Base-by-base conservation (phyloP, 805 yeast genomes). In the Spathaspora sp. region DNA sequence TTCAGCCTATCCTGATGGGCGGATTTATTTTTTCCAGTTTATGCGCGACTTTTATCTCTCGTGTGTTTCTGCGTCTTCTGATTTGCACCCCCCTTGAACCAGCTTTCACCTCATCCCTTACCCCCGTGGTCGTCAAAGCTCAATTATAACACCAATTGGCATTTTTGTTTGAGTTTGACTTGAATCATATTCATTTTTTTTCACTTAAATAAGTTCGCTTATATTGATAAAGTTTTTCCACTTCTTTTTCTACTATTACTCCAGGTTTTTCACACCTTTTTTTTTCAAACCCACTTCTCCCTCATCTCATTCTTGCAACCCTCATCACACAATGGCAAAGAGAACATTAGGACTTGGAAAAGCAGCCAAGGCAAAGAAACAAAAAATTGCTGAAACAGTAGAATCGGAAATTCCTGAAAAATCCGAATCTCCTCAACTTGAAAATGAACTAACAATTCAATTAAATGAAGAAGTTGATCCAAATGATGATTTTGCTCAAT, bases 401-500 rank as follows among this genome's bases (percentile, higher is more conserved):
- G 43, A 52, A 19, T 23, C 42, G 7, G 46, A 48, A 31, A 50
- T 51, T 1, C 57, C 66, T 54, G 59, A 64, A 39, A 42, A 42
- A 18, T 1, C 31, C 16, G 57, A 52, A 10, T 50, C 57, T 17
- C 47, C 46, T 16, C 45, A 35, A 35, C 55, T 55, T 10, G 47
- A 50, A 46, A 65, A 68, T 49, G 70, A 66, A 47, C 56, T 73
- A 44, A 70, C 77, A 3, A 85, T 92, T 38, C 93, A 87, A 61
- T 66, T 92, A 19, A 83, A 77, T 12, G 89, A 82, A 38, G 85
- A 80, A 40, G 85, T 78, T 1, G 90, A 87, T 60, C 83, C 87
- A 5, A 85, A 87, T 54, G 91, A 90, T 63, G 94, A 89, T 59
- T 61, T 89, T n/a, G 83, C 83, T 6, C 96, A 90, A 65, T 68